Base-by-base conservation (phyloP, 2,329 filamentous ascomycete species). In the Xylaria polymorpha region DNA sequence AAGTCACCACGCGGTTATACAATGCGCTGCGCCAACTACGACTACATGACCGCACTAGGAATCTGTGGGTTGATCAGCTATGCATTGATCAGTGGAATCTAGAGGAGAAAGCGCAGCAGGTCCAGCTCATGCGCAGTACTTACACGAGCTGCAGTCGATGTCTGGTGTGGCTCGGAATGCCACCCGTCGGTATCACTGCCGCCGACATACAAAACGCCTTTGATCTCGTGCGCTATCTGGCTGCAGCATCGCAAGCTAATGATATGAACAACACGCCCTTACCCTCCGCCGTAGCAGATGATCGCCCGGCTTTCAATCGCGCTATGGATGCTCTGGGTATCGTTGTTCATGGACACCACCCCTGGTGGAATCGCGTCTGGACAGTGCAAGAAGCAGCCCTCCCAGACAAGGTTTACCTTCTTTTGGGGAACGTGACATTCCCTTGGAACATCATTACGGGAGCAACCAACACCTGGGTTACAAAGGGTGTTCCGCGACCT, bases 61-160 rank as follows among this genome's bases (percentile, higher is more conserved):
- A 35, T 14, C 25, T 59, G 15, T 59, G 56, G 56, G 4, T 59
- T 20, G 56, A 59, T 35, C 56, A 59, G 10, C 41, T 59, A 32
- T 59, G 56, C 56, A 59, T 59, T 2, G 32, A 59, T 8, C 56
- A 59, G 41, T 59, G 56, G 56, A 18, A 59, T 35, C 22, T 59
- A 35, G 41, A 59, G 7, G 56, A 59, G 25, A 29, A 59, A 59
- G 41, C 39, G 39, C 41, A 6, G 29, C 56, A 59, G 41, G 56
- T 59, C 4, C 39, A 32, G 8, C 56, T 32, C 4, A 59, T 59
- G 56, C 22, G 56, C 9, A 32, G 25, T 15, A 59, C 25, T 14
- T 59, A 59, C 29, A 46, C 56, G 10, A 9, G 39, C 41, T 59
- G 56, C 41, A 59, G 56, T 4, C 56, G 41, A 18, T 59, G 56